These are phyloP conservation scores for Lotus japonicus DNA, from an alignment of 306 rosid genomes.

Conservation along the genomic window DNA sequence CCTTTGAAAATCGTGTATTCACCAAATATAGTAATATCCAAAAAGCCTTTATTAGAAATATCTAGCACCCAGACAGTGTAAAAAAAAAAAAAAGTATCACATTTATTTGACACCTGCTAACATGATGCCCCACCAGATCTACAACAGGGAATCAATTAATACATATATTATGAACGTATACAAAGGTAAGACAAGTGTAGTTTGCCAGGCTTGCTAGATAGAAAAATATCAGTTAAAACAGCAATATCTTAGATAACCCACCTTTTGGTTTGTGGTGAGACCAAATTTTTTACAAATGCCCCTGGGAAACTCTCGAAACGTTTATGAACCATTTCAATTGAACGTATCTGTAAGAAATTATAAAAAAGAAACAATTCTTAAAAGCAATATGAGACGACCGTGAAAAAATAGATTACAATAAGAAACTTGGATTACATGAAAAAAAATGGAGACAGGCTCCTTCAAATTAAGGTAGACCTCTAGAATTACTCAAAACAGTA, in stretches of 20 bases:
- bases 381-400: constrained; percentile 3
- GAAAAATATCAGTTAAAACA: constrained; percentile 5
- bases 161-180: background rate
- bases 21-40: background rate
- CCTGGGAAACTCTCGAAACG: constrained; percentile 96
- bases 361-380: constrained; percentile 12
- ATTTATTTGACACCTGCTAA: background rate
- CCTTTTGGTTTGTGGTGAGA: constrained; percentile 62
- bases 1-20: background rate
- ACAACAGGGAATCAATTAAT: background rate
- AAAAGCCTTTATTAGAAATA: background rate
- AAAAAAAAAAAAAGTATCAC: background rate
- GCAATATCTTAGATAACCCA: constrained; percentile 14
- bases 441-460: background rate
- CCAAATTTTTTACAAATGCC: constrained; percentile 73
- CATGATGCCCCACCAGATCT: background rate
- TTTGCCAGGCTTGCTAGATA: background rate
- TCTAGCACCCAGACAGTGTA: background rate
- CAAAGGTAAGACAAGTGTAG: background rate
- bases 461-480: background rate
- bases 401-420: background rate
- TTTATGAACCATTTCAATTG: constrained; percentile 93
- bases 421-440: background rate
- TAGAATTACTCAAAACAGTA: background rate
- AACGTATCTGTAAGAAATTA: constrained; percentile 69